Evolutionary conservation across 2,329 filamentous ascomycete genomes (phyloP), one percentile per base, ranked within the genome.

Genomic region (Alternaria sp.): DNA sequence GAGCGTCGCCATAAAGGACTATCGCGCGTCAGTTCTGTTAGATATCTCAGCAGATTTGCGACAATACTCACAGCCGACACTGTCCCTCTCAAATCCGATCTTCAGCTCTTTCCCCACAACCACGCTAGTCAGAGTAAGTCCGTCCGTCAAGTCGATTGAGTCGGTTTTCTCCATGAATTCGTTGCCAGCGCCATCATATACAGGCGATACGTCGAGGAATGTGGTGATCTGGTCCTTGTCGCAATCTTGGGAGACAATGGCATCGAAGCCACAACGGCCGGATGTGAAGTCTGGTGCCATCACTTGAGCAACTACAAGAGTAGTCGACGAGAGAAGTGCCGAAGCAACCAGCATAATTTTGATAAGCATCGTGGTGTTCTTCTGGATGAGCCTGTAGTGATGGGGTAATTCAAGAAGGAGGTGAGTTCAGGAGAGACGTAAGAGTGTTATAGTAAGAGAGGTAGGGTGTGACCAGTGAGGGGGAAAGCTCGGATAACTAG

Each of bases 1-100:
- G 43, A 39, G 43, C 36, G 16, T 30, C 36, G 34, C 43, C 43
- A 38, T 48, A 48, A 12, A 14, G 18, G 24, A 55, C 34, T 41
- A 22, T 24, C 16, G 8, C 24, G 20, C 20, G 16, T 48, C 20
- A 48, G 34, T 7, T 1, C 7, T 28, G 22, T 18, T 24, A 11
- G 2, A 22, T 2, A 14, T 18, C 0, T 16, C 26, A 36, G 8
- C 11, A 30, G 6, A 24, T 5, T 0, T 14, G 14, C 46, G 8
- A 51, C 39, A 51, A 1, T 30, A 39, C 49, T 39, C 18, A 51
- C 34, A 51, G 20, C 36, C 4, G 22, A 51, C 24, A 6, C 34
- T 41, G 7, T 51, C 49, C 22, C 34, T 41, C 49, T 51, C 49
- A 41, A 41, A 51, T 18, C 49, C 24, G 20, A 51, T 51, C 34